Base-by-base conservation (phyloP, 2,329 filamentous ascomycete species). In the Onygenales sp. region DNA sequence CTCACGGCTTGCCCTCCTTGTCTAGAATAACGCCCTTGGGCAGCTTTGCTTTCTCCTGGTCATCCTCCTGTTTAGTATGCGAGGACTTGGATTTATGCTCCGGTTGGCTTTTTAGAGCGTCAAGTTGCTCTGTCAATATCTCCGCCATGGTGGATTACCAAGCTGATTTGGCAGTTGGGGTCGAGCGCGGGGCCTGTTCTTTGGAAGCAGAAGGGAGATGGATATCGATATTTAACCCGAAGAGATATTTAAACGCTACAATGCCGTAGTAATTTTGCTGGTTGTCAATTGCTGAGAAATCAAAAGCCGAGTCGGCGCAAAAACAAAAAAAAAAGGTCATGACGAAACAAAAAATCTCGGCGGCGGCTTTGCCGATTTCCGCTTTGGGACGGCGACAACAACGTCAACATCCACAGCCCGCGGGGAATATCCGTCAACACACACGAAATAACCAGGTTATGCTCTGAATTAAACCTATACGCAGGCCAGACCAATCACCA, bases 1-100 rank as follows among this genome's bases (percentile, higher is more conserved):
- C 73, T 36, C 64, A 77, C 74, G 74, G 74, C 62, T 77, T 77
- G 52, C 74, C 74, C 62, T 76, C 72, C 57, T 74, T 74, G 53
- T 70, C 74, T 46, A 77, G 63, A 2, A 76, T 70, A n/a, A 76
- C 70, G n/a, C 74, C 73, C 45, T 71, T 73, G n/a, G 72, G 69
- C 17, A 69, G 58, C 36, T 65, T 65, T 56, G 60, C 58, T 10
- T 62, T 43, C 31, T 60, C 44, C 21, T 55, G 31, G 45, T 48
- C 37, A 40, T 37, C 33, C 52, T 56, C 40, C 31, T 49, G 43
- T 34, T 44, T 48, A 4, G 34, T 40, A 11, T 10, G 31, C 6
- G 13, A 36, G 42, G 44, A 5, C 2, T 31, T 21, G 27, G 31
- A 44, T 42, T n/a, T 52, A 17, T 36, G 6, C 33, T 34, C 7